phyloP scores from a whole-genome alignment of 106 monocot genomes.

The Phalaenopsis aphrodite region DNA sequence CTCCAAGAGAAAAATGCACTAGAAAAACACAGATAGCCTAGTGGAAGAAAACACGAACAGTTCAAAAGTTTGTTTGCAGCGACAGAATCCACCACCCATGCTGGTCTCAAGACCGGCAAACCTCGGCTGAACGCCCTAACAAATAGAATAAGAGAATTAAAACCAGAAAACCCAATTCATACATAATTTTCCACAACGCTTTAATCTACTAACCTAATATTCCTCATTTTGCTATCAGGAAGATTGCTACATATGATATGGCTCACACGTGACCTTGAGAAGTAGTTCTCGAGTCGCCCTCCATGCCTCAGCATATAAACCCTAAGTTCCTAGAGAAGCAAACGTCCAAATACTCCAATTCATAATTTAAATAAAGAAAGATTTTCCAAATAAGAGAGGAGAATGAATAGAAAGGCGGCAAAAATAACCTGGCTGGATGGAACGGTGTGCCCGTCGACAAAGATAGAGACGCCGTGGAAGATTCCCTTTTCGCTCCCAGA shows the following conservation, averaged over 20 bases:
- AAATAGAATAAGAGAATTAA: constrained; percentile 8
- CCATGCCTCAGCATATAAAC: constrained; percentile 77
- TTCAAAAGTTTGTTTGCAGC: constrained; percentile 70
- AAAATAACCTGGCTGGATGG: constrained; percentile 71
- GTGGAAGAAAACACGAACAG: constrained; percentile 43
- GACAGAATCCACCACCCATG: constrained; percentile 80
- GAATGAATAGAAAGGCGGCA: background rate
- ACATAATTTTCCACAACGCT: background rate
- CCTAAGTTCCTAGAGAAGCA: constrained; percentile 51
- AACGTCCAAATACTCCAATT: background rate
- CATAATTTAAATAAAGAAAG: background rate
- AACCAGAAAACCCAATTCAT: background rate
- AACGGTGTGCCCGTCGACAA: constrained; percentile 83
- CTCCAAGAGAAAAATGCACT: background rate
- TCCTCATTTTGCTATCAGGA: constrained; percentile 77
- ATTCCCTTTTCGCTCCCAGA: constrained; percentile 25
- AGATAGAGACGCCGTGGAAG: constrained; percentile 84
- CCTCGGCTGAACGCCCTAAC: constrained; percentile 86
- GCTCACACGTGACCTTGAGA: constrained; percentile 71
- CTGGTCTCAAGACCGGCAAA: constrained; percentile 82
- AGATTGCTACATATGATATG: constrained; percentile 90
- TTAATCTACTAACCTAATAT: constrained; percentile 44
- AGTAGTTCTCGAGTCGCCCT: constrained; percentile 86
- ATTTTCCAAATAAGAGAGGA: background rate
- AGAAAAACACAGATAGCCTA: background rate